phyloP scores from a whole-genome alignment of 1,284 basidiomycete genomes.

The Melampsora americana region DNA sequence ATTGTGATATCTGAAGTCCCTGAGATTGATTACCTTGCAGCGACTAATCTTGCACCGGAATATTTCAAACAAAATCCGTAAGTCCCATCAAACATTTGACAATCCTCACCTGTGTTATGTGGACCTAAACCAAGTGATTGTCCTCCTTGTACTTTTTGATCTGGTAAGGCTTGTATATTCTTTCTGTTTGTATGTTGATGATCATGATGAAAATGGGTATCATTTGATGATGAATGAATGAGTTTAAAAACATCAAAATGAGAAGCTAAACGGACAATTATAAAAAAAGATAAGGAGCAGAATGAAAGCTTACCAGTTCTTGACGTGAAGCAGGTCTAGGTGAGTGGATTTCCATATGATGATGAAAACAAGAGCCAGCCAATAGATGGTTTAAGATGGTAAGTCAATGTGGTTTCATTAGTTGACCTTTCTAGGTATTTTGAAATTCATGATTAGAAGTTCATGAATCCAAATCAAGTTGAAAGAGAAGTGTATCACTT shows the following conservation, averaged over 20 bases:
- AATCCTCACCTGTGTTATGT: conserved; percentile 83
- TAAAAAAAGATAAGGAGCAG: conserved; percentile 87
- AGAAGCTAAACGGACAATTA: conserved; percentile 63
- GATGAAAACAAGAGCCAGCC: conserved; percentile 91
- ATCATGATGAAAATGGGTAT: conserved; percentile 80
- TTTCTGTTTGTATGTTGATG: conserved; percentile 55
- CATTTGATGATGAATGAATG: conserved; percentile 53
- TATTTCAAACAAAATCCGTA: conserved; percentile 90
- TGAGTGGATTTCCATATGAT: conserved; percentile 90
- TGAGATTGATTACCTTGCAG: conserved; percentile 76
- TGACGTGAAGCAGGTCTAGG: conserved; percentile 82
- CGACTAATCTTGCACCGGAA: conserved; percentile 83
- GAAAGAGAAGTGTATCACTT: conserved; percentile 47
- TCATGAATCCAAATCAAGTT: background rate
- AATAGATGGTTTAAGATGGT: conserved; percentile 93
- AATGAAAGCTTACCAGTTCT: conserved; percentile 87
- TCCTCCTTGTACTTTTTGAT: background rate
- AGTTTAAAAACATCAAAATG: conserved; percentile 19
- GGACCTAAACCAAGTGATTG: conserved; percentile 12
- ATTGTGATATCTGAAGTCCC: conserved; percentile 92
- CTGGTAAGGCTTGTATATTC: conserved; percentile 55
- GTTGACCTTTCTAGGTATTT: conserved; percentile 75
- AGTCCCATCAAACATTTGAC: conserved; percentile 86
- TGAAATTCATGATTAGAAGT: conserved; percentile 47
- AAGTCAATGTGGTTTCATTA: conserved; percentile 95